Evolutionary conservation across 805 yeast species (phyloP), one percentile per base, ranked within the genome.

Genomic region (Ogataea siamensis): DNA sequence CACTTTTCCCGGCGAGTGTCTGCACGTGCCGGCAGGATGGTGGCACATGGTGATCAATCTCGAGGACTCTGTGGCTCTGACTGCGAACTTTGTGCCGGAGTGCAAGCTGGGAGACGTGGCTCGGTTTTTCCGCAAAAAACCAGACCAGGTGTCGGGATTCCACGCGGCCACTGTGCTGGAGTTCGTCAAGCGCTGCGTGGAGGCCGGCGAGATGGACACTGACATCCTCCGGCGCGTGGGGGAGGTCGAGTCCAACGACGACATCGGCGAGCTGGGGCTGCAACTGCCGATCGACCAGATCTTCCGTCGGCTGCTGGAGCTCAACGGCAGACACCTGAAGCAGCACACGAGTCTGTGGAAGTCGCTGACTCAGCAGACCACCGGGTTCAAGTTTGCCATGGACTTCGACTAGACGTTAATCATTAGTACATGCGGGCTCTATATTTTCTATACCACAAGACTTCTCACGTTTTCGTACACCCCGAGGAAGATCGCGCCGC

Each of bases 401-500:
- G 32, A 30, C 28, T 2, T 37, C 15, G 40, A 37, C 39, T 15
- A 40, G 26, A 16, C 20, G 22, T 32, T n/a, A 25, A 13, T 34
- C 23, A 20, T 30, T 25, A 8, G 10, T 29, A 19, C 11, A 32
- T n/a, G n/a, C n/a, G n/a, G n/a, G n/a, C n/a, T 22, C 15, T 12
- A 14, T 15, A 12, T n/a, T 18, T 15, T 33, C 17, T 22, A 15
- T 31, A 19, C 30, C 20, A 53, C 30, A n/a, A 46, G 16, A 2
- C 55, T 34, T 32, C 68, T 71, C 8, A 78, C 83, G 15, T 80
- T 61, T 62, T 94, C 99, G 57, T 93, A 93, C 39, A 87, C 86
- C 4, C 99, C 99, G 40, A 93, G 68, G 67, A 94, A 93, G 12
- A 94, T 88, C 12, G 98, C 96, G 19, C 99, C 99, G 14, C 99